phyloP scores from a whole-genome alignment of 768 basidiomycete genomes.

The Suillus weaverae region DNA sequence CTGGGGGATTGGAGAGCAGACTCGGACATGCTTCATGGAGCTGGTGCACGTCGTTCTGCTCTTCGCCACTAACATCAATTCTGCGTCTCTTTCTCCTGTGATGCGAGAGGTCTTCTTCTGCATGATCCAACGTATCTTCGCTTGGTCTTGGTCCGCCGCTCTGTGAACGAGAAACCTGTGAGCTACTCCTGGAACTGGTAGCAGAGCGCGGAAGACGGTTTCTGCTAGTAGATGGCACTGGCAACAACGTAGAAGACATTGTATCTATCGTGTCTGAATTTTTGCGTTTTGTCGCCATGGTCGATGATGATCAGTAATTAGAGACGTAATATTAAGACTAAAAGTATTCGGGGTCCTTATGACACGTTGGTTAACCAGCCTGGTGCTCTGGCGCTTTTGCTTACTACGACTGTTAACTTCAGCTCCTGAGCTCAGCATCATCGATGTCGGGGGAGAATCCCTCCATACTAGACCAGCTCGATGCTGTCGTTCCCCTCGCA shows the following conservation, averaged over 20 bases:
- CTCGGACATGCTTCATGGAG: not conserved
- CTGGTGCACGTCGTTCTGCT: not conserved
- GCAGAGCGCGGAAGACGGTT: slow-evolving; percentile 6
- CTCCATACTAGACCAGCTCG: slow-evolving; percentile 61
- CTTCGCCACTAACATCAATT: not conserved
- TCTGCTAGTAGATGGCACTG: slow-evolving; percentile 12
- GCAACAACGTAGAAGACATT: slow-evolving; percentile 1
- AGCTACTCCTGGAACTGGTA: slow-evolving; percentile 9
- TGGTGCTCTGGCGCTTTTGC: not conserved
- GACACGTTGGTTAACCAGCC: not conserved
- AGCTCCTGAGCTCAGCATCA: slow-evolving; percentile 11
- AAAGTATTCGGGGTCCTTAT: slow-evolving; percentile 3
- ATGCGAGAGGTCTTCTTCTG: not conserved
- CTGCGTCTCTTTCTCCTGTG: slow-evolving; percentile 8
- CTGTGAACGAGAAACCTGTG: slow-evolving; percentile 1
- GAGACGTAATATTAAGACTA: not conserved
- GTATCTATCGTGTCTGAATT: slow-evolving; percentile 7
- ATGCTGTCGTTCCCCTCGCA: slow-evolving; percentile 61
- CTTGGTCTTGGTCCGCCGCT: not conserved
- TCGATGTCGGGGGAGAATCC: slow-evolving; percentile 15
- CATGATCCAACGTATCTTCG: not conserved
- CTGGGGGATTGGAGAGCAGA: not conserved
- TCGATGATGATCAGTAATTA: not conserved
- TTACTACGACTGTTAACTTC: not conserved
- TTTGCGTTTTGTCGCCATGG: not conserved